A percentile compares a stretch with the other conserved stretches of the same genome.
Evolutionary conservation across 2,329 filamentous ascomycete species (phyloP).

Genomic region (Xylariaceae sp.): DNA sequence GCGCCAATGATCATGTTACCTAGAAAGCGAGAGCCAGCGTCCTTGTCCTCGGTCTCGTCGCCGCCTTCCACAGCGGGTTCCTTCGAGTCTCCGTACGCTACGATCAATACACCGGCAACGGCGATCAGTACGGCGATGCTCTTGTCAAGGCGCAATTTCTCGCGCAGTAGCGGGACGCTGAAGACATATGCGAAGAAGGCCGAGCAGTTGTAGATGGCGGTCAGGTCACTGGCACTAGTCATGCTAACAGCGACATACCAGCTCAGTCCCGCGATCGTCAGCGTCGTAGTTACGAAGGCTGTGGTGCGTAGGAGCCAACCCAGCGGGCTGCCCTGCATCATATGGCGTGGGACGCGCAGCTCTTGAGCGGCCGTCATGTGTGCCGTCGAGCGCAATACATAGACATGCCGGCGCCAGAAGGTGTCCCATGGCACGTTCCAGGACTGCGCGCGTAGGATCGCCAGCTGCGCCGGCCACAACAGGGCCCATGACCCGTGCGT

Average conservation of each 20-base stretch:
- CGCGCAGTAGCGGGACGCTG: conserved; percentile 81
- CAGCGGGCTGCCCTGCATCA: conserved; percentile 36
- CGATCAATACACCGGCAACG: conserved; percentile 85
- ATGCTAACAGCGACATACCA: conserved; percentile 96
- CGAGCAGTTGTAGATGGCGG: conserved; percentile 98
- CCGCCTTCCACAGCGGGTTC: conserved; percentile 43
- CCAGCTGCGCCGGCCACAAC: conserved; percentile 80
- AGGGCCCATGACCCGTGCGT: conserved; percentile 93
- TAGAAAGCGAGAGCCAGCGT: conserved; percentile 62
- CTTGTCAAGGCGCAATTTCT: conserved; percentile 81
- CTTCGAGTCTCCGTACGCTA: conserved; percentile 81
- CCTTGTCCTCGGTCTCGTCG: conserved; percentile 28
- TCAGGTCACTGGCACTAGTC: conserved; percentile 89
- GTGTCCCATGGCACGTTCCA: conserved; percentile 72
- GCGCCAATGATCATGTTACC: conserved; percentile 91
- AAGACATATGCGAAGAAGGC: conserved; percentile 99
- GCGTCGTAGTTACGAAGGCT: conserved; percentile 73
- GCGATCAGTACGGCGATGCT: conserved; percentile 81
- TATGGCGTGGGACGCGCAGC: conserved; percentile 56
- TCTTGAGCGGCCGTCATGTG: conserved; percentile 84
- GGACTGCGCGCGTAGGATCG: conserved; percentile 75
- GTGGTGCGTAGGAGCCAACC: conserved; percentile 78
- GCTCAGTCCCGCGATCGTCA: conserved; percentile 85
- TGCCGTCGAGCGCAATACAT: conserved; percentile 48
- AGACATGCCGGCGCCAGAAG: conserved; percentile 71